Conservation (phyloP, 2,329 filamentous ascomycete species). For the Lachnellula hyalina region DNA sequence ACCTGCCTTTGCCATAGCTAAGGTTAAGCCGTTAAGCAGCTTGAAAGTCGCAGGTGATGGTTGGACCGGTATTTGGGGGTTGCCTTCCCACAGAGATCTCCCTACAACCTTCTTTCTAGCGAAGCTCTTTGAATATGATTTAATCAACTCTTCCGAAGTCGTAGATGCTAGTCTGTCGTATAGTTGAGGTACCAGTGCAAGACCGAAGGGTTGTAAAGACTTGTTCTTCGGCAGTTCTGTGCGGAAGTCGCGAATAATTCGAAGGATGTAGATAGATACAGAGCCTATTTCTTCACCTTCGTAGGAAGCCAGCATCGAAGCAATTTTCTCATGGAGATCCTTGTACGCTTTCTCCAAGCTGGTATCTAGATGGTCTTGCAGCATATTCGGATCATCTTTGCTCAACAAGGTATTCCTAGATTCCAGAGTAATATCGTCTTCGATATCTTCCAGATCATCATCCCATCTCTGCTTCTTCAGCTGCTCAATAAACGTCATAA, state of each 20-base stretch:
- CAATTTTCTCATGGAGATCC: conserved; percentile 52
- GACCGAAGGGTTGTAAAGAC: conserved; percentile 50
- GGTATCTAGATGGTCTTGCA: conserved; percentile 54
- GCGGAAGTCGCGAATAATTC: conserved; percentile 69
- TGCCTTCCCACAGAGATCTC: conserved; percentile 73
- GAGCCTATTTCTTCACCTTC: conserved; percentile 43
- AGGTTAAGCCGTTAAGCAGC: conserved; percentile 60
- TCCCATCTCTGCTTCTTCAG: conserved; percentile 69
- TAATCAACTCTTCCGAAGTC: conserved; percentile 46
- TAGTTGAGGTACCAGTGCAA: conserved; percentile 56
- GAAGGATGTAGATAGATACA: conserved; percentile 62
- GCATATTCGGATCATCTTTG: conserved; percentile 61
- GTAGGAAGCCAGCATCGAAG: conserved; percentile 43
- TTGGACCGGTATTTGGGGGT: conserved; percentile 68
- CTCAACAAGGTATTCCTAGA: conserved; percentile 62
- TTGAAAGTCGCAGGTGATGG: conserved; percentile 71
- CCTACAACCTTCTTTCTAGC: conserved; percentile 50
- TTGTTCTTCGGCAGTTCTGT: conserved; percentile 54
- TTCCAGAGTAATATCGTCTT: conserved; percentile 67
- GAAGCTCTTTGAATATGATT: conserved; percentile 40
- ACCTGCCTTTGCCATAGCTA: conserved; percentile 64
- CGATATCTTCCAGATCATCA: conserved; percentile 63
- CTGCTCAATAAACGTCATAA: conserved; percentile 56
- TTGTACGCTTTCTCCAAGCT: conserved; percentile 53
- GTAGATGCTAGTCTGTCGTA: conserved; percentile 55